A percentile compares a stretch with the other conserved stretches of the same genome.
These are phyloP conservation scores for Tetrapisispora fleetii DNA, from an alignment of 805 yeast species.

Conservation along the genomic window DNA sequence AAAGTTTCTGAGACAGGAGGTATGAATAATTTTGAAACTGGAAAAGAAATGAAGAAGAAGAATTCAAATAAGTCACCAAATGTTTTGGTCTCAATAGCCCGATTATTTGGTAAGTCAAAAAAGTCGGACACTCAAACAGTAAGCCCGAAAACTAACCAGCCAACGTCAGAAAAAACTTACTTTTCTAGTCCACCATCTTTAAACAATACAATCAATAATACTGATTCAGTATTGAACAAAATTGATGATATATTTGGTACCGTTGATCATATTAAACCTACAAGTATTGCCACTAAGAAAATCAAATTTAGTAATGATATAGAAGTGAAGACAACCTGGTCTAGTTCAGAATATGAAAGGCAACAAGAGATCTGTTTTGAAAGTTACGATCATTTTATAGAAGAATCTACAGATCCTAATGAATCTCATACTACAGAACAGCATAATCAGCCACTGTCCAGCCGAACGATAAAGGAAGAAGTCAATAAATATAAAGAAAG, in stretches of 20 bases:
- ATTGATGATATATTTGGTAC: neutral
- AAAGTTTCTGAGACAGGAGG: neutral
- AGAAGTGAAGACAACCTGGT: constrained; percentile 21
- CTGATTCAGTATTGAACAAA: neutral
- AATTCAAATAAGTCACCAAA: neutral
- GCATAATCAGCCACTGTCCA: neutral
- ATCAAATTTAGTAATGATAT: constrained; percentile 18
- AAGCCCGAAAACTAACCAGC: too few relatives aligned
- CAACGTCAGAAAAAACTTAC: neutral
- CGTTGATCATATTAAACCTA: neutral
- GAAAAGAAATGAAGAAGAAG: neutral
- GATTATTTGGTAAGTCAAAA: neutral
- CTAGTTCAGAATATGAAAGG: constrained; percentile 23
- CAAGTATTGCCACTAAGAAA: constrained; percentile 1
- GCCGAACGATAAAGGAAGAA: constrained; percentile 42
- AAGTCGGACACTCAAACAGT: neutral
- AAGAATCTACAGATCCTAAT: neutral
- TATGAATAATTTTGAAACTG: neutral
- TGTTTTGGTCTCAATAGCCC: neutral
- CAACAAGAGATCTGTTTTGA: constrained; percentile 14
- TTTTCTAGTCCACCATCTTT: neutral
- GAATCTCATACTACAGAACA: neutral
- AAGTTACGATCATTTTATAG: neutral
- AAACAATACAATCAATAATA: neutral
- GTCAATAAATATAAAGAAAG: constrained; percentile 52